A percentile compares a stretch with the other conserved stretches of the same genome.
phyloP scores from a whole-genome alignment of 2,329 filamentous ascomycete genomes.

The Didymella pomorum region DNA sequence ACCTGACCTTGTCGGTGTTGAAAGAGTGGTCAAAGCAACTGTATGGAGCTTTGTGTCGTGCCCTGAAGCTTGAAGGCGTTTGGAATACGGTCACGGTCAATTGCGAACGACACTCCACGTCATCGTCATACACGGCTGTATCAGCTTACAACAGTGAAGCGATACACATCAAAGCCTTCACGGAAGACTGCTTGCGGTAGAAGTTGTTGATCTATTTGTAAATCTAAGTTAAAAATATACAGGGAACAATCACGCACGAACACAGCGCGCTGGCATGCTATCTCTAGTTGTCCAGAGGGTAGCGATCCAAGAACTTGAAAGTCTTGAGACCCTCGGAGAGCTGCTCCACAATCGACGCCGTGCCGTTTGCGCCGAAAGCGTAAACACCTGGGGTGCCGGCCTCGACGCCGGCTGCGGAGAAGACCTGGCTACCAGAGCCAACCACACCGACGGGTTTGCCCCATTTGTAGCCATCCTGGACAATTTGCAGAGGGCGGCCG shows the following conservation, averaged over 20 bases:
- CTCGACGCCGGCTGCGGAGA: slow-evolving; percentile 57
- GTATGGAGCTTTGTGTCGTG: background rate
- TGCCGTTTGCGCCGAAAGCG: slow-evolving; percentile 24
- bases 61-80: background rate
- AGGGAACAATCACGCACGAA: background rate
- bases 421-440: slow-evolving; percentile 55
- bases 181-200: background rate
- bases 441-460: slow-evolving; percentile 73
- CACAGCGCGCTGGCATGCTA: background rate
- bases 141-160: background rate
- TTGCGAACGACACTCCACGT: background rate
- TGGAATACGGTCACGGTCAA: background rate
- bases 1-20: background rate
- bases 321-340: slow-evolving; percentile 63
- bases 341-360: slow-evolving; percentile 28
- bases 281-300: slow-evolving; percentile 61
- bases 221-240: background rate
- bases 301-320: slow-evolving; percentile 73
- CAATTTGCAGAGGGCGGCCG: slow-evolving; percentile 69
- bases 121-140: background rate
- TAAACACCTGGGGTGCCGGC: slow-evolving; percentile 51
- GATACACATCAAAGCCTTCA: background rate
- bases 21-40: background rate
- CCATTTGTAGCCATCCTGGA: slow-evolving; percentile 70
- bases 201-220: background rate